A percentile compares a stretch with the other conserved stretches of the same genome.
Evolutionary conservation across 257 asterid genomes (phyloP).

Genomic region (Linderniella brevidens): DNA sequence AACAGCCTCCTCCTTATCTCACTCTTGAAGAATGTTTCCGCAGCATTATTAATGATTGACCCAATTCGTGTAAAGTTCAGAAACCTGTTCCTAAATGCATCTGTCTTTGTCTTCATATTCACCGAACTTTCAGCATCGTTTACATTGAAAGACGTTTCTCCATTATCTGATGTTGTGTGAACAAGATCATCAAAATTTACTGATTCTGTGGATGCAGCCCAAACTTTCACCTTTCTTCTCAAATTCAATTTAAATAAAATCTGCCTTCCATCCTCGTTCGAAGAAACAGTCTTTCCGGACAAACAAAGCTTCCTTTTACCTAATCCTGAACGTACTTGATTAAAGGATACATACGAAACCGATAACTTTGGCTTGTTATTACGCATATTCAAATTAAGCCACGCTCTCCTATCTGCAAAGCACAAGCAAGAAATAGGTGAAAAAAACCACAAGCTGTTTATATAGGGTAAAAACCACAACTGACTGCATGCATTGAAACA

Average conservation of each 20-base stretch:
- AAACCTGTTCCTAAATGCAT: conserved; percentile 53
- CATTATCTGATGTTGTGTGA: conserved; percentile 14
- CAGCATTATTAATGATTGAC: conserved; percentile 54
- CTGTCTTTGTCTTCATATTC: conserved; percentile 17
- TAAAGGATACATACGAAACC: too few species aligned
- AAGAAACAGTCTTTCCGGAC: conserved; percentile 11
- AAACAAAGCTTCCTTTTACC: conserved; percentile 1
- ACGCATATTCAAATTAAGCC: too few species aligned
- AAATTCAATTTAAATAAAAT: conserved; percentile 5
- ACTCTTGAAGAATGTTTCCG: conserved; percentile 91
- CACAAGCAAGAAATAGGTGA: too few species aligned
- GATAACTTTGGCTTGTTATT: too few species aligned
- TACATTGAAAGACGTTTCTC: conserved; percentile 12
- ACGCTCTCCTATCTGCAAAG: too few species aligned
- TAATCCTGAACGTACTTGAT: too few species aligned
- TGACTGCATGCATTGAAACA: too few species aligned
- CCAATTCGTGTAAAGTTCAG: conserved; percentile 54
- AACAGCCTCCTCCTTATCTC: conserved; percentile 89
- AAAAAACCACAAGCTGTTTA: too few species aligned
- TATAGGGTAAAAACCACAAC: too few species aligned
- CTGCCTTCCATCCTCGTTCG: conserved; percentile 15
- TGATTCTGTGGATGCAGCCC: conserved; percentile 43
- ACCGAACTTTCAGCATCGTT: conserved; percentile 11
- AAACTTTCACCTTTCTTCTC: conserved; percentile 13
- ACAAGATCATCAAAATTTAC: conserved; percentile 25